A percentile compares a stretch with the other conserved stretches of the same genome.
phyloP scores from a whole-genome alignment of 1,139 yeast species.

The Candida anutae region DNA sequence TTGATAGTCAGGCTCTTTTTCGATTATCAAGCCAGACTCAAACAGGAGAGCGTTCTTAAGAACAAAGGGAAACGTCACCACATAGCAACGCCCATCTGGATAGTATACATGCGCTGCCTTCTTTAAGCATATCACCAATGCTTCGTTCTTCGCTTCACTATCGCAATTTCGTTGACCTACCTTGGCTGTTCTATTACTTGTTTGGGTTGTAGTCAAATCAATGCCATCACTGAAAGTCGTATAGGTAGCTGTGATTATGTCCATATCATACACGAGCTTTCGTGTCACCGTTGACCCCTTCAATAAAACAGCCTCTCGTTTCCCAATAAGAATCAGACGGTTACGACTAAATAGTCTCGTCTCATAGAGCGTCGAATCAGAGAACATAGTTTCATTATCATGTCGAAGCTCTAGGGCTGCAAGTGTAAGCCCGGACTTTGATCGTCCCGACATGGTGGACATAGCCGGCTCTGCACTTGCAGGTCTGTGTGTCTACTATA shows the following conservation, averaged over 20 bases:
- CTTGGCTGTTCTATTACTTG: slow-evolving; percentile 1
- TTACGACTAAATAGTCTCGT: slow-evolving; percentile 19
- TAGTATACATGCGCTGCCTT: slow-evolving; percentile 52
- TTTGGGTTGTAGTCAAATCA: neutral
- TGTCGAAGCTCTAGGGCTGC: too few species aligned
- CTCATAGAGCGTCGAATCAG: too few species aligned
- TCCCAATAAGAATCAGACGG: slow-evolving; percentile 22
- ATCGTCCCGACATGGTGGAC: too few species aligned
- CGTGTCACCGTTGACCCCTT: slow-evolving; percentile 43
- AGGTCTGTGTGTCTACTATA: too few species aligned
- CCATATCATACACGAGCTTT: slow-evolving; percentile 38
- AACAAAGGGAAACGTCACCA: slow-evolving; percentile 57
- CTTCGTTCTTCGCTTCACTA: too few species aligned
- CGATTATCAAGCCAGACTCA: slow-evolving; percentile 58
- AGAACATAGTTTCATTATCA: too few species aligned
- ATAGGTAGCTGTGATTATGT: slow-evolving; percentile 43
- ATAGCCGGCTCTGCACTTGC: too few species aligned
- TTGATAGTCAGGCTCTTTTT: slow-evolving; percentile 21
- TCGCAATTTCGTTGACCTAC: too few species aligned
- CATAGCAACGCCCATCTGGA: slow-evolving; percentile 48
- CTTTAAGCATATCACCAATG: slow-evolving; percentile 43
- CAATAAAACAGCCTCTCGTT: slow-evolving; percentile 33
- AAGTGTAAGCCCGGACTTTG: too few species aligned
- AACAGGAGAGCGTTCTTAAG: slow-evolving; percentile 50
- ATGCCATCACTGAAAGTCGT: slow-evolving; percentile 24